A percentile compares a stretch with the other conserved stretches of the same genome.
These are phyloP conservation scores for Corchorus olitorius DNA, from an alignment of 345 rosid genomes.

Conservation along the genomic window DNA sequence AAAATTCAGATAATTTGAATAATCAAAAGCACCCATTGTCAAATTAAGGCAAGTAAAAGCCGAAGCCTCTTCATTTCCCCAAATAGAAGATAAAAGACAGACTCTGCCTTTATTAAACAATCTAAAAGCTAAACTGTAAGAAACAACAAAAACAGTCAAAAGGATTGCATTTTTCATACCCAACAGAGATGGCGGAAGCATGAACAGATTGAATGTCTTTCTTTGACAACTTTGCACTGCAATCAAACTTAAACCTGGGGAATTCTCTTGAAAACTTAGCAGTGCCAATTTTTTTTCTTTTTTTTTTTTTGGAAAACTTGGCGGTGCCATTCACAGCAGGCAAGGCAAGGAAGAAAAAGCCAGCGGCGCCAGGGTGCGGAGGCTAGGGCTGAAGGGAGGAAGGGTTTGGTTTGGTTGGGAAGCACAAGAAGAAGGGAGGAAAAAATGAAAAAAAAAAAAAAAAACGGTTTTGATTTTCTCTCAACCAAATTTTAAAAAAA, in stretches of 20 bases:
- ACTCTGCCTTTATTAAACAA: not conserved
- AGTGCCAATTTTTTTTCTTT: not conserved
- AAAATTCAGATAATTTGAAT: not conserved
- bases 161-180: constrained; percentile 38
- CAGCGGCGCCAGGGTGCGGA: too few relatives aligned
- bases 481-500: too few relatives aligned
- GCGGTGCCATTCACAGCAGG: not conserved
- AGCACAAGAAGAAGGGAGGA: too few relatives aligned
- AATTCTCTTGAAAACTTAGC: constrained; percentile 26
- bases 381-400: too few relatives aligned
- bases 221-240: constrained; percentile 34
- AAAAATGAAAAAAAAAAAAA: too few relatives aligned
- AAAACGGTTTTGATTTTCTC: too few relatives aligned
- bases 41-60: not conserved
- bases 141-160: constrained; percentile 17
- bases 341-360: constrained; percentile 12
- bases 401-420: too few relatives aligned
- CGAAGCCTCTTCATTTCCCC: not conserved
- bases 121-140: not conserved
- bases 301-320: not conserved
- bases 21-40: not conserved
- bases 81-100: not conserved
- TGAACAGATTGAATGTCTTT: constrained; percentile 35
- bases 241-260: constrained; percentile 17
- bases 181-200: constrained; percentile 45